A percentile compares a stretch with the other conserved stretches of the same genome.
These are phyloP conservation scores for Agaricus bisporus DNA, from an alignment of 768 basidiomycete species.

Conservation along the genomic window DNA sequence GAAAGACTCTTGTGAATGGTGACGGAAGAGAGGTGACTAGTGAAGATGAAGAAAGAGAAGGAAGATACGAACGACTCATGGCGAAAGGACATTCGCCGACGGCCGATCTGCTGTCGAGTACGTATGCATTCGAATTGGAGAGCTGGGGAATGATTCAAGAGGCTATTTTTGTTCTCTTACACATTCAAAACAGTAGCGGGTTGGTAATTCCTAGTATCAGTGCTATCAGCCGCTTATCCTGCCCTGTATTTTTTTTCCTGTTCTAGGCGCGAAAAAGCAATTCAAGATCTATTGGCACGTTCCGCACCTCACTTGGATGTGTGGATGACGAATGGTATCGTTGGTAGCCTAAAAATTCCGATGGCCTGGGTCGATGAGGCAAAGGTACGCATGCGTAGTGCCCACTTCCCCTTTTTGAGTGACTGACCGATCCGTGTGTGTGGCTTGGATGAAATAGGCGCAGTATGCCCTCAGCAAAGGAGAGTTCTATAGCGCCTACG, in stretches of 20 bases:
- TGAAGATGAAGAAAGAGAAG: slow-evolving; percentile 32
- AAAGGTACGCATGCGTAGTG: slow-evolving; percentile 42
- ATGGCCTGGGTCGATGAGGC: slow-evolving; percentile 86
- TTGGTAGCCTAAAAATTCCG: slow-evolving; percentile 78
- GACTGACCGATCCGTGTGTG: background rate
- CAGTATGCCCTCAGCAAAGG: slow-evolving; percentile 55
- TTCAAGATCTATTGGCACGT: slow-evolving; percentile 75
- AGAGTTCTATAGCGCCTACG: slow-evolving; percentile 67
- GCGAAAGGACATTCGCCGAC: slow-evolving; percentile 76
- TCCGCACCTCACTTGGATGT: slow-evolving; percentile 62
- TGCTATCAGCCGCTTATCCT: background rate
- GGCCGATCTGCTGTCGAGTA: slow-evolving; percentile 77
- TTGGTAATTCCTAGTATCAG: slow-evolving; percentile 28
- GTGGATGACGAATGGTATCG: slow-evolving; percentile 65
- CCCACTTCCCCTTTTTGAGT: background rate
- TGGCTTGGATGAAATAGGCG: slow-evolving; percentile 41
- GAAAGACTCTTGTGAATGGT: slow-evolving; percentile 20
- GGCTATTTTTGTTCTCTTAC: slow-evolving; percentile 84
- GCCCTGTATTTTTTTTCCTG: background rate
- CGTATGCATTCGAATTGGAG: slow-evolving; percentile 87
- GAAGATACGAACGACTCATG: slow-evolving; percentile 27
- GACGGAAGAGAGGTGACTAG: slow-evolving; percentile 14
- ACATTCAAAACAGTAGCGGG: slow-evolving; percentile 79
- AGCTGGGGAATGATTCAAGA: slow-evolving; percentile 74
- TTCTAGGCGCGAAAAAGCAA: slow-evolving; percentile 72